Conservation (phyloP, 2,329 filamentous ascomycete species). For the Alternaria gansuensis region DNA sequence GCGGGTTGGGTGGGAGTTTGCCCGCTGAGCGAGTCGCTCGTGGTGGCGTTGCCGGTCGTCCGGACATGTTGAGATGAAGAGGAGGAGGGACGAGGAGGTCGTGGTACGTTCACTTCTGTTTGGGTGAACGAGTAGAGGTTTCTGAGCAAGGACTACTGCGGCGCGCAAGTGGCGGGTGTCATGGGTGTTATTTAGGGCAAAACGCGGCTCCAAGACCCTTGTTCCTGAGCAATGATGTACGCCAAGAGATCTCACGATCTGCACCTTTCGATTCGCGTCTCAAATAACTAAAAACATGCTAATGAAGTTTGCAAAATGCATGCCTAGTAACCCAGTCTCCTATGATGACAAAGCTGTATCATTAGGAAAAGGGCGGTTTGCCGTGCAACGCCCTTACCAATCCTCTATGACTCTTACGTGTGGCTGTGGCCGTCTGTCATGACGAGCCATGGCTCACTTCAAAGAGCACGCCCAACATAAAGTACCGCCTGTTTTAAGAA, state of each 20-base stretch:
- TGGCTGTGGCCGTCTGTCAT: constrained; percentile 44
- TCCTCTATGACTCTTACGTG: constrained; percentile 47
- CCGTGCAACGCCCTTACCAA: constrained; percentile 45
- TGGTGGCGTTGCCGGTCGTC: constrained; percentile 60
- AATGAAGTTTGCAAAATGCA: constrained; percentile 8
- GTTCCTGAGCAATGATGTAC: constrained; percentile 44
- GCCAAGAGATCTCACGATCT: constrained; percentile 41
- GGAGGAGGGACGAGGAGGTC: not conserved
- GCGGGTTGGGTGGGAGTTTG: constrained; percentile 56
- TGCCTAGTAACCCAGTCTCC: not conserved
- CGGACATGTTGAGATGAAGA: constrained; percentile 41
- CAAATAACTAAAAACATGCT: constrained; percentile 20
- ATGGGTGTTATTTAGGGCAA: constrained; percentile 13
- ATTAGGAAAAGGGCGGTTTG: constrained; percentile 33
- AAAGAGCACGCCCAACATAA: not conserved
- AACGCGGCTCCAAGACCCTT: constrained; percentile 28
- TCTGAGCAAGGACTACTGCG: not conserved
- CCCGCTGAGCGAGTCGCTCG: constrained; percentile 52
- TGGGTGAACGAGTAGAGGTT: not conserved
- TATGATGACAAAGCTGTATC: constrained; percentile 4
- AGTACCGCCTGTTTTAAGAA: not conserved
- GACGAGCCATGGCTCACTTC: constrained; percentile 6
- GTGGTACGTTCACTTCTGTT: not conserved
- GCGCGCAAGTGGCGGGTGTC: constrained; percentile 27
- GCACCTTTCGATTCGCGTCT: constrained; percentile 18